Conservation (phyloP, 495 filamentous ascomycete species). For the Neurospora intermedia region DNA sequence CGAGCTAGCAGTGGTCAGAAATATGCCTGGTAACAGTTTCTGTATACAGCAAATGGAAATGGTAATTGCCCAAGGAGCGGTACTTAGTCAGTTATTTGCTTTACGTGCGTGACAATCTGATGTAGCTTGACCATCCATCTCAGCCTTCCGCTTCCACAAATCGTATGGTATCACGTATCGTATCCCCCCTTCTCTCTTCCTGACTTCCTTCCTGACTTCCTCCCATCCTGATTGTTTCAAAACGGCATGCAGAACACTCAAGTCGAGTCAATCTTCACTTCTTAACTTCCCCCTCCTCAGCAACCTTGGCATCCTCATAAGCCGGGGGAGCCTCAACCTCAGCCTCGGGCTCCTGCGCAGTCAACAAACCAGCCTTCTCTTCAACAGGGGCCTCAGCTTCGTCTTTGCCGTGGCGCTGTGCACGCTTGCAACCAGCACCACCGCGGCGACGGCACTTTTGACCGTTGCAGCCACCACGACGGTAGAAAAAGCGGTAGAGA, state of each 20-base stretch:
- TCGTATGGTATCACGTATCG: neutral
- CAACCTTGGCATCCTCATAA: conserved; percentile 20
- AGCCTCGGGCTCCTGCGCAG: conserved; percentile 18
- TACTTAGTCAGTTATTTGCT: neutral
- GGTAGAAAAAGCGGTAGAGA: conserved; percentile 30
- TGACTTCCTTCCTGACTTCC: too few species aligned
- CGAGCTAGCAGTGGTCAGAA: neutral
- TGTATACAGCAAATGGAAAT: neutral
- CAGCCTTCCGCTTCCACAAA: neutral
- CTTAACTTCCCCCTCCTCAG: neutral
- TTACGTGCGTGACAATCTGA: neutral
- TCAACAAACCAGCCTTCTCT: conserved; percentile 36
- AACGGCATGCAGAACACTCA: too few species aligned
- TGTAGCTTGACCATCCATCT: neutral
- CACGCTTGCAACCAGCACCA: neutral
- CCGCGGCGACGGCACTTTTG: conserved; percentile 14
- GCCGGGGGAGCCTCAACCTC: conserved; percentile 20
- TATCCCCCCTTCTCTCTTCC: too few species aligned
- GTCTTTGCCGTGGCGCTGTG: conserved; percentile 9
- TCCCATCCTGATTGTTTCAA: too few species aligned
- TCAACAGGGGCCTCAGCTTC: conserved; percentile 23
- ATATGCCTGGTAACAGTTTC: neutral
- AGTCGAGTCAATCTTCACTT: too few species aligned
- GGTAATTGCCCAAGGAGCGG: neutral
- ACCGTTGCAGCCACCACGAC: conserved; percentile 12